These are phyloP conservation scores for Podila epigama DNA, from an alignment of 192 early-diverging fungal genomes.

Conservation along the genomic window DNA sequence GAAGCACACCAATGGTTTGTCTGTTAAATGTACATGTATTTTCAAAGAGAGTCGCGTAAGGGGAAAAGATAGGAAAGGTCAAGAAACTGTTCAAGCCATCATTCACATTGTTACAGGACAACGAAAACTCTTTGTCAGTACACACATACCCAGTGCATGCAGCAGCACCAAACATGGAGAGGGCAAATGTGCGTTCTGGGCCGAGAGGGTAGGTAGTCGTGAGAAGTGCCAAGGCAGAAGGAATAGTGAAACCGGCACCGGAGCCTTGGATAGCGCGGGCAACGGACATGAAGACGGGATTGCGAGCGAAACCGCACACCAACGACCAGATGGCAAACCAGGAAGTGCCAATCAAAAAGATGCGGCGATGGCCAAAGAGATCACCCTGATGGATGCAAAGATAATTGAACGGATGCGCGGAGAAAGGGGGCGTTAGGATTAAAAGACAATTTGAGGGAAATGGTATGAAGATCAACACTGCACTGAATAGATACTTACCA, in stretches of 20 bases:
- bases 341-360: constrained; percentile 31
- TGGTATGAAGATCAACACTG: neutral
- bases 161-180: constrained; percentile 34
- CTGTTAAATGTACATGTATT: too few relatives aligned
- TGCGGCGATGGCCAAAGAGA: constrained; percentile 40
- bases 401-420: neutral
- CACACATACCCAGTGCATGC: constrained; percentile 13
- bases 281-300: constrained; percentile 46
- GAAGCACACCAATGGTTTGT: constrained; percentile 15
- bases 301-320: constrained; percentile 38
- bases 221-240: constrained; percentile 25
- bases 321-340: constrained; percentile 38
- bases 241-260: constrained; percentile 47
- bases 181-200: constrained; percentile 31
- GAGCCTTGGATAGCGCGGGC: constrained; percentile 37
- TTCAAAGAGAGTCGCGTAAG: too few relatives aligned
- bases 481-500: neutral
- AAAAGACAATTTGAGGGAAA: neutral
- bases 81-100: neutral
- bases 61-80: too few relatives aligned
- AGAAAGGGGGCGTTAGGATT: neutral
- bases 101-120: neutral
- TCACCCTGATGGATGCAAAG: constrained; percentile 20
- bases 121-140: neutral
- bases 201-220: constrained; percentile 39